Percentiles rank a stretch among this genome's conserved stretches.
Conservation (phyloP, 2,329 filamentous ascomycete species). For the Epichloe elymi region DNA sequence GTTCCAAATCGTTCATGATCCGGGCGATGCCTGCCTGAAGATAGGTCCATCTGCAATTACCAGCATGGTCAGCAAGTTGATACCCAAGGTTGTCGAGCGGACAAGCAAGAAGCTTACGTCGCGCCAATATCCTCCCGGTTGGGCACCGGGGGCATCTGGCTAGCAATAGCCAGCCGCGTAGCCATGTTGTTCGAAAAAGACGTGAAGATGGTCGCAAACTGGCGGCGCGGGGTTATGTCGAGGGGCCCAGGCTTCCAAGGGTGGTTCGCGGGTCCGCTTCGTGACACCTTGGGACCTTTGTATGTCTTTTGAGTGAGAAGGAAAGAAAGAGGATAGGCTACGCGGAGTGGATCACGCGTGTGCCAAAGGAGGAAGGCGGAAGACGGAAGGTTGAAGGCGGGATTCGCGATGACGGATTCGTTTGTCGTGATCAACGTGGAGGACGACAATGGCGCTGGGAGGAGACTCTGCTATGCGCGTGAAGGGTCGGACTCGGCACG, state of each 20-base stretch:
- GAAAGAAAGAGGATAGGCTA: background rate
- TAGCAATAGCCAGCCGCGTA: conserved; percentile 21
- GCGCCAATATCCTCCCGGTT: conserved; percentile 47
- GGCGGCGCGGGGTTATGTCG: conserved; percentile 3
- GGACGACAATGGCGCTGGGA: background rate
- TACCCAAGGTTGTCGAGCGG: background rate
- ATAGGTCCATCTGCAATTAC: conserved; percentile 62
- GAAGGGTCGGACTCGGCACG: background rate
- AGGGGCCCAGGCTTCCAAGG: background rate
- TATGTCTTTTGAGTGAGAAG: background rate
- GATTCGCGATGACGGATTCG: background rate
- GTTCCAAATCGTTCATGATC: conserved; percentile 86
- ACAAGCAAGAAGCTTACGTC: conserved; percentile 23
- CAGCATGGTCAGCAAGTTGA: conserved; percentile 12
- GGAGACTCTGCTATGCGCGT: background rate
- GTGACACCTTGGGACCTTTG: background rate
- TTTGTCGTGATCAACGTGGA: background rate
- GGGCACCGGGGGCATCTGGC: conserved; percentile 42
- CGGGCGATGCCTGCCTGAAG: conserved; percentile 77
- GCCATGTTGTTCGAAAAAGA: conserved; percentile 14
- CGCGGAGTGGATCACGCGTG: background rate
- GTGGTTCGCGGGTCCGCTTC: background rate
- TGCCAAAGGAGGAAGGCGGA: background rate
- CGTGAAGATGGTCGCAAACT: background rate
- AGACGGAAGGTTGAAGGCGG: background rate